Evolutionary conservation across 768 basidiomycete species (phyloP).

Genomic region (Macrolepiota albuminosa): DNA sequence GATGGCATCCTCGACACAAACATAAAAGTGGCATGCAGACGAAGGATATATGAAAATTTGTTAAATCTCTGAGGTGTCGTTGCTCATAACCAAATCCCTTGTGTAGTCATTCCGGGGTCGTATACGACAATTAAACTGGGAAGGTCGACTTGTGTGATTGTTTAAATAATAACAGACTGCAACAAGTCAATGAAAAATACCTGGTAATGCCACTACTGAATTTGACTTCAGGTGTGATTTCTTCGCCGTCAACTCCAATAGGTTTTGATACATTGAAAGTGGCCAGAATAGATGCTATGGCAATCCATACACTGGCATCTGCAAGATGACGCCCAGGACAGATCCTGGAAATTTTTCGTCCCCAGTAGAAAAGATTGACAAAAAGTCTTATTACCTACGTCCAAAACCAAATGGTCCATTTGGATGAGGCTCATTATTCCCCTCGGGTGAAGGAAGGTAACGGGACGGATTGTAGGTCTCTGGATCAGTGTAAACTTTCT

Average conservation of each 20-base stretch:
- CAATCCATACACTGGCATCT: conserved; percentile 23
- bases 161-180: neutral
- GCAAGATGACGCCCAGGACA: conserved; percentile 43
- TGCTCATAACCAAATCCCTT: neutral
- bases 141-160: conserved; percentile 4
- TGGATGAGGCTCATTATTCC: conserved; percentile 5
- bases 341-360: conserved; percentile 8
- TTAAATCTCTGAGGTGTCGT: no score
- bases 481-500: conserved; percentile 30
- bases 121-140: conserved; percentile 8
- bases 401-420: conserved; percentile 19
- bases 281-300: no score
- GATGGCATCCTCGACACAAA: no score
- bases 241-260: conserved; percentile 25
- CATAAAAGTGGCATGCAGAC: no score
- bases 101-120: conserved; percentile 1
- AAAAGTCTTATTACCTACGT: conserved; percentile 2
- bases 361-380: no score
- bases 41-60: neutral
- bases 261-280: conserved; percentile 33
- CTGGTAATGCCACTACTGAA: conserved; percentile 26
- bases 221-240: conserved; percentile 29
- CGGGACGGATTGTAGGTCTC: conserved; percentile 36
- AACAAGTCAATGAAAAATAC: conserved; percentile 10
- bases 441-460: conserved; percentile 20